Conservation (phyloP, 2,329 filamentous ascomycete genomes). For the Talaromyces sp. region DNA sequence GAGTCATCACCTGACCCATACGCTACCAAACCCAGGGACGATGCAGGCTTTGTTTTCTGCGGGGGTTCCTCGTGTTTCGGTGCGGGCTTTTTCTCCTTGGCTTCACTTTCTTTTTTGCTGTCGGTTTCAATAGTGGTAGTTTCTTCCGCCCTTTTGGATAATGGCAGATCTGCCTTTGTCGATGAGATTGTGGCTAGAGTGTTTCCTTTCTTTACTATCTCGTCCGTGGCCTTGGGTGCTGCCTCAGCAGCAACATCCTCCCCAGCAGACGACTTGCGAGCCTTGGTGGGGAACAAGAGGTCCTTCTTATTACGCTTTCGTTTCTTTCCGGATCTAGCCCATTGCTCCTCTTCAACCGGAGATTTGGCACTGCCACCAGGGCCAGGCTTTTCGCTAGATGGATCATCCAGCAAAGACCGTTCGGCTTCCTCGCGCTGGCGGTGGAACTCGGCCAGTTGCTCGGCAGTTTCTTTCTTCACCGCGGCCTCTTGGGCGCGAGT, state of each 20-base stretch:
- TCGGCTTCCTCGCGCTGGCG: constrained; percentile 57
- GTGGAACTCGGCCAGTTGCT: constrained; percentile 56
- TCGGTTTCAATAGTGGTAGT: not conserved
- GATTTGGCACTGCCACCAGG: constrained; percentile 17
- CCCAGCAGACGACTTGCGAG: constrained; percentile 35
- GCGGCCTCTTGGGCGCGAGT: constrained; percentile 54
- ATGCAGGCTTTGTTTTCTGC: constrained; percentile 19
- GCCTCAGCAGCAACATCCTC: constrained; percentile 9
- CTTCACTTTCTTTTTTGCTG: not conserved
- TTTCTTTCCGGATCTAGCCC: constrained; percentile 49
- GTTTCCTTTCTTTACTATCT: not conserved
- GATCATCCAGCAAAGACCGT: constrained; percentile 40
- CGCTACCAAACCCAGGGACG: constrained; percentile 30
- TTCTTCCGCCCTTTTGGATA: not conserved
- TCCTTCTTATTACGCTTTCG: constrained; percentile 48
- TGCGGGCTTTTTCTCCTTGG: not conserved
- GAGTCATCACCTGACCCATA: constrained; percentile 40
- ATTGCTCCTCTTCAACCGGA: constrained; percentile 40
- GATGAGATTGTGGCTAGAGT: not conserved
- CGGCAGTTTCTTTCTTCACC: constrained; percentile 54
- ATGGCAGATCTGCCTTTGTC: not conserved
- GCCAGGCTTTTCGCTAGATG: constrained; percentile 22
- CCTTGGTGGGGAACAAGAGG: constrained; percentile 35
- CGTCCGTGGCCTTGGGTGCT: constrained; percentile 9
- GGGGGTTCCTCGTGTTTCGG: not conserved